These are phyloP conservation scores for Entonaema liquescens DNA, from an alignment of 495 filamentous ascomycete species.

Conservation along the genomic window DNA sequence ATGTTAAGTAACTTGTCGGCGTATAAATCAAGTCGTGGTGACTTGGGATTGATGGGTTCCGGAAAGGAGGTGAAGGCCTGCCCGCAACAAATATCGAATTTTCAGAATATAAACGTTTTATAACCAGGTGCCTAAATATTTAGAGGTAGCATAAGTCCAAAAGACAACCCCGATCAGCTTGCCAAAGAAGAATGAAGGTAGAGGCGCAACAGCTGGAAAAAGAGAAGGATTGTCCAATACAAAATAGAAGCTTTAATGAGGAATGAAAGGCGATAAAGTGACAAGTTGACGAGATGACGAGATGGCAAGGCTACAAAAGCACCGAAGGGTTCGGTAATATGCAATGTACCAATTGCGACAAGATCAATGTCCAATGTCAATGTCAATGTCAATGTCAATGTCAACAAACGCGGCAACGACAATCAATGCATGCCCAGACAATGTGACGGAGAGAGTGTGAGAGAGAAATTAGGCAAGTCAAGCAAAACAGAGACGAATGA, in stretches of 20 bases:
- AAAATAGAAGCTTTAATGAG: slow-evolving; percentile 30
- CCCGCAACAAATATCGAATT: slow-evolving; percentile 8
- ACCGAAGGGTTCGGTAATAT: slow-evolving; percentile 21
- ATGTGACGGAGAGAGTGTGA: slow-evolving; percentile 23
- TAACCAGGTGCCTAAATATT: not conserved
- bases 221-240: slow-evolving; percentile 24
- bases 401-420: slow-evolving; percentile 44
- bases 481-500: slow-evolving; percentile 22
- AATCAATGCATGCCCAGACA: slow-evolving; percentile 45
- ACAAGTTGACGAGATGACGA: not conserved
- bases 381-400: too few relatives aligned
- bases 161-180: slow-evolving; percentile 6
- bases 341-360: slow-evolving; percentile 41
- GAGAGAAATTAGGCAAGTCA: slow-evolving; percentile 11
- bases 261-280: slow-evolving; percentile 34
- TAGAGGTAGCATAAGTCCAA: not conserved
- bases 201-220: slow-evolving; percentile 6
- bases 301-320: not conserved
- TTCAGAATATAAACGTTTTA: not conserved
- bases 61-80: slow-evolving; percentile 36
- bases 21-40: slow-evolving; percentile 15
- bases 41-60: slow-evolving; percentile 23
- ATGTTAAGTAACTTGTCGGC: slow-evolving; percentile 6
- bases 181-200: slow-evolving; percentile 29
- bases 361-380: slow-evolving; percentile 26